Conservation (phyloP, 2,329 filamentous ascomycete genomes). For the Hortaea sp. region DNA sequence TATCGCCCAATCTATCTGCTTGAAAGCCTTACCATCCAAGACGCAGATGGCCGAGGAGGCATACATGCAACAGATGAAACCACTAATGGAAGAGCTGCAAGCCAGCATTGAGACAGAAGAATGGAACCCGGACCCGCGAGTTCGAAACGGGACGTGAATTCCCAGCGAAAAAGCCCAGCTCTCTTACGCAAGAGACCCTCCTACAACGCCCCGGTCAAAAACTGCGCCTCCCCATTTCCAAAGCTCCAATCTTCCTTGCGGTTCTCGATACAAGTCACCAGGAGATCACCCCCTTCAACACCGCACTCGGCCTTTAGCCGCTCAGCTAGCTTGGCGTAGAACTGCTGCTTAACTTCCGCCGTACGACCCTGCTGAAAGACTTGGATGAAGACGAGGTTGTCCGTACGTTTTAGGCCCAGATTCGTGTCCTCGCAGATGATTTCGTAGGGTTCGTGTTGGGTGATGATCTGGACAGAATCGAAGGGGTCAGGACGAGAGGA, state of each 20-base stretch:
- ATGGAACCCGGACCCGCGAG: slow-evolving; percentile 28
- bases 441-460: slow-evolving; percentile 23
- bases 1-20: slow-evolving; percentile 18
- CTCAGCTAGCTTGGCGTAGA: slow-evolving; percentile 18
- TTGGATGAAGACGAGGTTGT: slow-evolving; percentile 23
- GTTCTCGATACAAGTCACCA: slow-evolving; percentile 18
- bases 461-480: slow-evolving; percentile 17
- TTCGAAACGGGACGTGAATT: slow-evolving; percentile 9
- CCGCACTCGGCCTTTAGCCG: slow-evolving; percentile 13
- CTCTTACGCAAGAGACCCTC: not conserved
- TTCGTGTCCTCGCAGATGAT: slow-evolving; percentile 25
- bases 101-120: slow-evolving; percentile 27
- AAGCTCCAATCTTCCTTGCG: slow-evolving; percentile 25
- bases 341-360: slow-evolving; percentile 16
- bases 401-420: slow-evolving; percentile 16
- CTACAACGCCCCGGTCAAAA: slow-evolving; percentile 12
- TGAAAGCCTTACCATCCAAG: slow-evolving; percentile 22
- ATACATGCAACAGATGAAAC: slow-evolving; percentile 29
- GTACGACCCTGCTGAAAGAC: slow-evolving; percentile 25
- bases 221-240: slow-evolving; percentile 22
- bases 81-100: slow-evolving; percentile 27
- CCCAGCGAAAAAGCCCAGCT: not conserved
- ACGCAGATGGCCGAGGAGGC: slow-evolving; percentile 24
- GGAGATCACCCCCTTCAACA: slow-evolving; percentile 18
- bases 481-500: too few relatives aligned